Base-by-base conservation (phyloP, 805 yeast species). In the Myxozyma monticola region DNA sequence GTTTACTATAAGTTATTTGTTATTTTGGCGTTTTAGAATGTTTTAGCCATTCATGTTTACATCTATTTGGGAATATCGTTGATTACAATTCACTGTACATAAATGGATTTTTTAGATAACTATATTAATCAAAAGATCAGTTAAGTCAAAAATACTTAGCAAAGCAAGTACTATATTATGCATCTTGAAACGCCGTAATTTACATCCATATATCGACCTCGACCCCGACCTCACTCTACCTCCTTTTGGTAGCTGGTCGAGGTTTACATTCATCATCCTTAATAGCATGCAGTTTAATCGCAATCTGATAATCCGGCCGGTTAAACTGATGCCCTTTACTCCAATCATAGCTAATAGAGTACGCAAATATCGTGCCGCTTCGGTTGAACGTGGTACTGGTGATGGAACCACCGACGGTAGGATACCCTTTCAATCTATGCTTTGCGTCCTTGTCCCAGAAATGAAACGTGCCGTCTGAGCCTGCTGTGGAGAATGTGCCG, bases 361-460 rank as follows among this genome's bases (percentile, higher is more conserved):
- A 88, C 2, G 97, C 98, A 67, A 86, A 83, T 9, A 93, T 80
- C 28, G 81, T 68, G 46, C 99, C 99, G 42, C 75, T 81, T 57
- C 87, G 76, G 71, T 88, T 93, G 73, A 91, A 93, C 3, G 82
- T 81, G 1, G 89, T 77, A 31, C 85, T 81, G 0, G 95, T 76
- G 46, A 93, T 83, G 0, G 95, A 75, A 21, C 73, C 73, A 1
- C 72, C 75, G 14, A 84, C 73, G 8, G 79, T 69, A 4, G 95
- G 88, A 73, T 80, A 85, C 29, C 84, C 86, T 69, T 84, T 86
- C 60, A 93, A 77, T 61, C 98, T 78, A 65, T 86, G 95, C 65
- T 84, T 81, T 46, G 93, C 85, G 62, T 88, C 96, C 68, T 88
- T 88, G 68, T 93, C 98, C 99, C 99, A 93, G 72, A 88, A 85